Evolutionary conservation across 225 moss, liverwort and hornwort species (phyloP).

Genomic region (Asterella californica): DNA sequence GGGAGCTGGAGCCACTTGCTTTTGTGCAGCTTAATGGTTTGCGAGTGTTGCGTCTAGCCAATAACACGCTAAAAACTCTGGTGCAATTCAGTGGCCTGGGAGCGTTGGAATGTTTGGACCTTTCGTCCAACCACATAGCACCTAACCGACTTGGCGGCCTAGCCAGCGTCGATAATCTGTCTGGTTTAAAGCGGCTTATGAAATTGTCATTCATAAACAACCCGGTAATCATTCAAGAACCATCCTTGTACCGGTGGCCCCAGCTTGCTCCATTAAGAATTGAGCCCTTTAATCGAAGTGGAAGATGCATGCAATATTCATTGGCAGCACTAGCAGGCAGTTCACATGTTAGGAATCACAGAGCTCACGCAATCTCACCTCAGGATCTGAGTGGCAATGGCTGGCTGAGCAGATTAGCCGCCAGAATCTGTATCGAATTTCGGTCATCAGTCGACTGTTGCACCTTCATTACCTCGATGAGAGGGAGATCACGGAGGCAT

Average conservation of each 20-base stretch:
- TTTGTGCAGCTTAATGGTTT: slow-evolving; percentile 56
- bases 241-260: background rate
- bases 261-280: background rate
- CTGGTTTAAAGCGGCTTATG: slow-evolving; percentile 54
- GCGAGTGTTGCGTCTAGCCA: slow-evolving; percentile 60
- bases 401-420: slow-evolving; percentile 65
- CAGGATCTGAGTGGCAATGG: background rate
- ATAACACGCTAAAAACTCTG: slow-evolving; percentile 74
- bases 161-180: slow-evolving; percentile 76
- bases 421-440: slow-evolving; percentile 75
- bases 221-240: slow-evolving; percentile 50
- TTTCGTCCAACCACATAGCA: slow-evolving; percentile 75
- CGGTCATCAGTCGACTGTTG: slow-evolving; percentile 61
- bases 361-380: background rate
- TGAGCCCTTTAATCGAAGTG: background rate
- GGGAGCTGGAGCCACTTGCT: slow-evolving; percentile 73
- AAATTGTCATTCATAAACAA: slow-evolving; percentile 86
- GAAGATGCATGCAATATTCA: background rate
- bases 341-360: background rate
- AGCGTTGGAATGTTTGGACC: slow-evolving; percentile 72
- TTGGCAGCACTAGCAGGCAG: background rate
- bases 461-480: slow-evolving; percentile 81
- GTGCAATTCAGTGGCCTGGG: slow-evolving; percentile 50
- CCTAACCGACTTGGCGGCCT: slow-evolving; percentile 81
- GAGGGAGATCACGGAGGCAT: slow-evolving; percentile 61